Conservation (phyloP, 345 rosid species). For the Eucalyptus pauciflora region DNA sequence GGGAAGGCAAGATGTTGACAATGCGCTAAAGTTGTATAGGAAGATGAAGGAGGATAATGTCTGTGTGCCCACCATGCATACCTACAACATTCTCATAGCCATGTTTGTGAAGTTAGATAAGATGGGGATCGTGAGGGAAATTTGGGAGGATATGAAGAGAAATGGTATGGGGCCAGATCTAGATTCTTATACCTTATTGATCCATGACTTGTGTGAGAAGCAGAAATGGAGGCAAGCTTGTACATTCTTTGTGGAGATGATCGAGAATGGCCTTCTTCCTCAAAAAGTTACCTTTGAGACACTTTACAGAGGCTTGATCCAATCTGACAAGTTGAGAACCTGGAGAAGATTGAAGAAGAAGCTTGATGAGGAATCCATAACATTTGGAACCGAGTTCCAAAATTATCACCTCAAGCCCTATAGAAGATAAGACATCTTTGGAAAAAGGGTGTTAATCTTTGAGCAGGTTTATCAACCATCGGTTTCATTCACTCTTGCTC, state of each 20-base stretch:
- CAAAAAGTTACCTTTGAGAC: constrained; percentile 83
- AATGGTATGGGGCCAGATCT: constrained; percentile 59
- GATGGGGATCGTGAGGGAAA: constrained; percentile 42
- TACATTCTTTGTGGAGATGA: constrained; percentile 75
- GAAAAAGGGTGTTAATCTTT: background rate
- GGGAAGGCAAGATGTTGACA: constrained; percentile 59
- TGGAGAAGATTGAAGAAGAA: constrained; percentile 91
- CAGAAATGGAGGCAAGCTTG: constrained; percentile 75
- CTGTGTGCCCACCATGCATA: constrained; percentile 34
- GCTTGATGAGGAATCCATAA: constrained; percentile 68
- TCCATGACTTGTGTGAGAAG: constrained; percentile 59
- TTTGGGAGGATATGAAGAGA: constrained; percentile 64
- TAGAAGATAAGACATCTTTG: background rate
- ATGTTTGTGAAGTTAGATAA: constrained; percentile 47
- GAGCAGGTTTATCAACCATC: background rate
- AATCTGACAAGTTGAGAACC: constrained; percentile 74
- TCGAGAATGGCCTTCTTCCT: constrained; percentile 80
- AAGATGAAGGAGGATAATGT: constrained; percentile 44
- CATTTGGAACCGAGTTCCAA: constrained; percentile 65
- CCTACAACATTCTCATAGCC: constrained; percentile 54
- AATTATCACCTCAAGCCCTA: constrained; percentile 47
- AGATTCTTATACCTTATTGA: constrained; percentile 66
- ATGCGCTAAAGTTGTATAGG: constrained; percentile 61
- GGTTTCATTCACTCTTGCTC: background rate
- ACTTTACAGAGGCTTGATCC: constrained; percentile 67